Percentiles rank a stretch among this genome's conserved stretches.
These are phyloP conservation scores for Clarireedia homoeocarpa DNA, from an alignment of 2,329 filamentous ascomycete species.

Conservation along the genomic window DNA sequence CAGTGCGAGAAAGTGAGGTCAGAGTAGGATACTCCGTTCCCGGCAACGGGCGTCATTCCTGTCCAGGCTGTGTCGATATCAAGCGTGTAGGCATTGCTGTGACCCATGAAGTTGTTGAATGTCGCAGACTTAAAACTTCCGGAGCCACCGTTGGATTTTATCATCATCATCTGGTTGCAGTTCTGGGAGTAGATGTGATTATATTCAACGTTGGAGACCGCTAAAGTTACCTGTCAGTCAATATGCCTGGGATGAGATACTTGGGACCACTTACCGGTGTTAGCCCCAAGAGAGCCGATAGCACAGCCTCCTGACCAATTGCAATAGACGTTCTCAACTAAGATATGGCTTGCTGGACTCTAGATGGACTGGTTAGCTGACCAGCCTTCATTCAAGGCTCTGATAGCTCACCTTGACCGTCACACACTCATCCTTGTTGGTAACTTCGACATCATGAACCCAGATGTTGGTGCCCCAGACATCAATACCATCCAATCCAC, in stretches of 20 bases:
- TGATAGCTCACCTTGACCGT: constrained; percentile 39
- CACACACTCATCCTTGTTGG: constrained; percentile 55
- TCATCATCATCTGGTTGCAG: constrained; percentile 55
- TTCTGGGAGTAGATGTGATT: constrained; percentile 50
- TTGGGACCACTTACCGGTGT: constrained; percentile 28
- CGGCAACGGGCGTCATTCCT: constrained; percentile 34
- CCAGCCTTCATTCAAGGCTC: not conserved
- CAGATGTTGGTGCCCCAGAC: constrained; percentile 47
- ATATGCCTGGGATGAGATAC: not conserved
- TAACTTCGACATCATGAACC: constrained; percentile 52
- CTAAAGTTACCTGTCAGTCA: constrained; percentile 3
- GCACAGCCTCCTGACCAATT: constrained; percentile 54
- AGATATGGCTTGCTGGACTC: constrained; percentile 48
- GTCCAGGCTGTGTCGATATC: constrained; percentile 49
- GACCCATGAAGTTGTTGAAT: constrained; percentile 52
- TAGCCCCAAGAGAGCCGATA: constrained; percentile 45
- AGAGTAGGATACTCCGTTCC: constrained; percentile 43
- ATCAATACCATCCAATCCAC: constrained; percentile 49
- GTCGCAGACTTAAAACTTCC: constrained; percentile 42
- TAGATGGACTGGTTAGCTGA: constrained; percentile 1
- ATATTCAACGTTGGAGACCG: constrained; percentile 46
- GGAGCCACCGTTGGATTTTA: constrained; percentile 51
- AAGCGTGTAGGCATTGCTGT: constrained; percentile 49
- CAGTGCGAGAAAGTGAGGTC: constrained; percentile 48
- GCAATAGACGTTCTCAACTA: constrained; percentile 54